phyloP scores from a whole-genome alignment of 805 yeast genomes.

The Dipodascopsis tothii region DNA sequence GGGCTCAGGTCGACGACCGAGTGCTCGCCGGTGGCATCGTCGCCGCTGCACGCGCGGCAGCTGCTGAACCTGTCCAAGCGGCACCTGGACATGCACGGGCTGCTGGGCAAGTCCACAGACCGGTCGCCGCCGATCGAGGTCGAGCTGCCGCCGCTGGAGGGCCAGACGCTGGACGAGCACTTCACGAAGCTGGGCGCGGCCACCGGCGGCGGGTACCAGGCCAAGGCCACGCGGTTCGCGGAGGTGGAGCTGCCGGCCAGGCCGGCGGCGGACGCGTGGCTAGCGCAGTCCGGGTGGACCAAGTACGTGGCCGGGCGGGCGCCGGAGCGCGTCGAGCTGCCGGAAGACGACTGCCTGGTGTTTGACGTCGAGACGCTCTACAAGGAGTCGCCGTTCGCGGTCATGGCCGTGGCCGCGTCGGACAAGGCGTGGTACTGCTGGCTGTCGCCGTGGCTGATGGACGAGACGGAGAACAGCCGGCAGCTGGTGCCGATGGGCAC shows the following conservation, averaged over 20 bases:
- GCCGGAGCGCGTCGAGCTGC: slow-evolving; percentile 57
- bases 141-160: slow-evolving; percentile 65
- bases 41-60: slow-evolving; percentile 22
- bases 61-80: slow-evolving; percentile 49
- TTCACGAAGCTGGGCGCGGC: slow-evolving; percentile 57
- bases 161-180: slow-evolving; percentile 72
- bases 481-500: slow-evolving; percentile 75
- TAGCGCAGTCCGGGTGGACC: slow-evolving; percentile 68
- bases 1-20: neutral
- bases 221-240: slow-evolving; percentile 43
- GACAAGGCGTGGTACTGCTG: slow-evolving; percentile 83
- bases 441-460: slow-evolving; percentile 79
- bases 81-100: slow-evolving; percentile 53
- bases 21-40: slow-evolving; percentile 21
- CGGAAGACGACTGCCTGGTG: slow-evolving; percentile 62
- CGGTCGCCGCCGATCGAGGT: slow-evolving; percentile 52
- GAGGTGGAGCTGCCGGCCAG: slow-evolving; percentile 31
- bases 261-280: slow-evolving; percentile 47
- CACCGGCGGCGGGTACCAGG: slow-evolving; percentile 53
- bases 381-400: slow-evolving; percentile 64
- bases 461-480: slow-evolving; percentile 40
- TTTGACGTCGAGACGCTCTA: slow-evolving; percentile 89
- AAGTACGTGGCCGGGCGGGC: slow-evolving; percentile 50
- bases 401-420: slow-evolving; percentile 74
- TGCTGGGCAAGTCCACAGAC: slow-evolving; percentile 70